These are phyloP conservation scores for Mucuna pruriens DNA, from an alignment of 306 rosid species.

Conservation along the genomic window DNA sequence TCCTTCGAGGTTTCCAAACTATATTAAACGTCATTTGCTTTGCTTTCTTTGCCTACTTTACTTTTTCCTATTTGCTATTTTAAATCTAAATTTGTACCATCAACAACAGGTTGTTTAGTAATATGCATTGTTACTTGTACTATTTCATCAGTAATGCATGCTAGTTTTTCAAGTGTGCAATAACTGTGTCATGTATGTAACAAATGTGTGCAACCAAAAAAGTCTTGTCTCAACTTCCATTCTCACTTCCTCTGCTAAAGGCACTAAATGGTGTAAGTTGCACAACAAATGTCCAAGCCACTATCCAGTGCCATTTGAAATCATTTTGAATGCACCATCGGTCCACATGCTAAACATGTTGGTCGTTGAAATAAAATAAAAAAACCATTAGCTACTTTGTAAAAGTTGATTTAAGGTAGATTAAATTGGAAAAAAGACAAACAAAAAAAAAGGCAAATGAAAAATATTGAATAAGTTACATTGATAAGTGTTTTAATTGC, in stretches of 20 bases:
- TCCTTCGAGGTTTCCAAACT: neutral
- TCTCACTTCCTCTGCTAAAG: too few relatives aligned
- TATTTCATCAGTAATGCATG: too few relatives aligned
- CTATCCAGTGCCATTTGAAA: too few relatives aligned
- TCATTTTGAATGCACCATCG: constrained; percentile 45
- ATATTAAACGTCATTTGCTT: neutral
- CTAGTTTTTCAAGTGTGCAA: neutral
- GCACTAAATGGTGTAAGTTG: too few relatives aligned
- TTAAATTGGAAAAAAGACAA: constrained; percentile 1
- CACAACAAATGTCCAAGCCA: too few relatives aligned
- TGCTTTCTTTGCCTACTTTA: too few relatives aligned
- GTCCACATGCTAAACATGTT: constrained; percentile 69
- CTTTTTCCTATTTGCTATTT: too few relatives aligned
- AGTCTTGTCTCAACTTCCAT: neutral
- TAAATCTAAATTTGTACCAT: too few relatives aligned
- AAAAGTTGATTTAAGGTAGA: constrained; percentile 54
- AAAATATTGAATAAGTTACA: constrained; percentile 36
- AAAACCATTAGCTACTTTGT: constrained; percentile 43
- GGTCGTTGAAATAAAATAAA: constrained; percentile 68
- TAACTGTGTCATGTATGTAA: too few relatives aligned
- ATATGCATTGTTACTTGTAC: too few relatives aligned
- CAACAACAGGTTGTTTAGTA: neutral
- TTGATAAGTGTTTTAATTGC: constrained; percentile 38
- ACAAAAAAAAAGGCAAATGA: neutral
- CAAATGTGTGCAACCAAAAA: neutral